These are phyloP conservation scores for Hordeum marinum DNA, from an alignment of 176 grass and related monocot species.

Conservation along the genomic window DNA sequence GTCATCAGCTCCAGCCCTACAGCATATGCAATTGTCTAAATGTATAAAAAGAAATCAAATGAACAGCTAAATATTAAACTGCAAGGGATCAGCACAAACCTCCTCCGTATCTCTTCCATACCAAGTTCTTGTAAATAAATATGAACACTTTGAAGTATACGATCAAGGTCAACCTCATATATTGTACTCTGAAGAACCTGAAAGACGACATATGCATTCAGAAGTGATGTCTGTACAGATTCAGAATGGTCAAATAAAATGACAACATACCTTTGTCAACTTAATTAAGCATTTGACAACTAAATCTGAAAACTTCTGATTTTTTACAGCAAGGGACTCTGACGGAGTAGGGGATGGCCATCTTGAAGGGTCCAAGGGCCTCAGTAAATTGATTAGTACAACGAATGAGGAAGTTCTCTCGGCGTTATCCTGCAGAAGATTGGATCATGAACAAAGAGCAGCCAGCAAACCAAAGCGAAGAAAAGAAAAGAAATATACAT, in stretches of 20 bases:
- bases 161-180: constrained; percentile 92
- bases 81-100: constrained; percentile 33
- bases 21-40: constrained; percentile 24
- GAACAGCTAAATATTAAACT: constrained; percentile 6
- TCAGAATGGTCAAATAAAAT: not conserved
- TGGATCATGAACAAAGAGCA: constrained; percentile 22
- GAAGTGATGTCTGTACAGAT: not conserved
- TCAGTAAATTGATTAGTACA: constrained; percentile 89
- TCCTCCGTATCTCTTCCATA: constrained; percentile 99
- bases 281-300: constrained; percentile 99
- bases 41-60: not conserved
- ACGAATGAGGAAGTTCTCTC: constrained; percentile 94
- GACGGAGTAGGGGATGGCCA: constrained; percentile 64
- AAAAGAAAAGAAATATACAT: constrained; percentile 12
- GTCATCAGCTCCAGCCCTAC: constrained; percentile 96
- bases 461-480: not conserved
- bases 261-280: constrained; percentile 75
- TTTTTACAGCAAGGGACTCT: constrained; percentile 72
- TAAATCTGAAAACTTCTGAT: constrained; percentile 97
- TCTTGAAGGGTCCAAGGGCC: constrained; percentile 80
- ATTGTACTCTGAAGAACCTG: constrained; percentile 96
- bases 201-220: constrained; percentile 15
- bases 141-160: constrained; percentile 98
- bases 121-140: constrained; percentile 95
- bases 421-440: constrained; percentile 85